phyloP scores from a whole-genome alignment of 495 filamentous ascomycete species.

The Podospora comata region DNA sequence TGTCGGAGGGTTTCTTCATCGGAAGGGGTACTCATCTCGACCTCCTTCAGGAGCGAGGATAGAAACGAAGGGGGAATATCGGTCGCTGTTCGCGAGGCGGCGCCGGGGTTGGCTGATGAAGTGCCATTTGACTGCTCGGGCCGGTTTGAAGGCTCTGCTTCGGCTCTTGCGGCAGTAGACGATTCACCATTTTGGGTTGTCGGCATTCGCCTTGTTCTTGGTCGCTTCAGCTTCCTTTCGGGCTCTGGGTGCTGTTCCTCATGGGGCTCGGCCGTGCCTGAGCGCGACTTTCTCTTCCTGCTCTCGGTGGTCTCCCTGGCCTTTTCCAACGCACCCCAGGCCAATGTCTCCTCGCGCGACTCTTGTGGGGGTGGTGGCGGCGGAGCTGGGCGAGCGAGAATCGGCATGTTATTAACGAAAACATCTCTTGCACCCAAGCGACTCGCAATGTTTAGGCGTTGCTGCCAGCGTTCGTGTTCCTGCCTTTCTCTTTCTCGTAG shows the following conservation, averaged over 20 bases:
- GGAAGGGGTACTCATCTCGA: constrained; percentile 63
- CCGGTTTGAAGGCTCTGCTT: constrained; percentile 6
- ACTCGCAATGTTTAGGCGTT: constrained; percentile 74
- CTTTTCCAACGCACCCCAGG: constrained; percentile 87
- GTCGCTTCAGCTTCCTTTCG: constrained; percentile 78
- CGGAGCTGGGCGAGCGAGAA: constrained; percentile 30
- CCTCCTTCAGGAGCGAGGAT: constrained; percentile 79
- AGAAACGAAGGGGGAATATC: constrained; percentile 63
- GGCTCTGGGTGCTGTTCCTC: constrained; percentile 57
- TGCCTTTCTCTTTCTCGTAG: constrained; percentile 60
- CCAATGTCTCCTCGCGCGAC: constrained; percentile 72
- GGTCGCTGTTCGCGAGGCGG: constrained; percentile 32
- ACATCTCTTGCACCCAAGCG: constrained; percentile 65
- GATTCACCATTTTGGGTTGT: constrained; percentile 36
- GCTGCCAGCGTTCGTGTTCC: constrained; percentile 72
- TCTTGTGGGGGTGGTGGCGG: constrained; percentile 54
- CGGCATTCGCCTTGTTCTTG: constrained; percentile 58
- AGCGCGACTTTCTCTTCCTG: constrained; percentile 75
- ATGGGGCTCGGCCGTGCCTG: constrained; percentile 65
- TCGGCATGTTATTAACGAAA: constrained; percentile 59
- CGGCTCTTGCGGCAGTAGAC: constrained; percentile 27
- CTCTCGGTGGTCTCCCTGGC: constrained; percentile 65
- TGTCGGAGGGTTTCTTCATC: constrained; percentile 53
- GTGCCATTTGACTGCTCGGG: background rate
- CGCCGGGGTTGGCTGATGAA: background rate